Evolutionary conservation across 106 monocot genomes (phyloP).

Genomic region (Cymbidium sinense): DNA sequence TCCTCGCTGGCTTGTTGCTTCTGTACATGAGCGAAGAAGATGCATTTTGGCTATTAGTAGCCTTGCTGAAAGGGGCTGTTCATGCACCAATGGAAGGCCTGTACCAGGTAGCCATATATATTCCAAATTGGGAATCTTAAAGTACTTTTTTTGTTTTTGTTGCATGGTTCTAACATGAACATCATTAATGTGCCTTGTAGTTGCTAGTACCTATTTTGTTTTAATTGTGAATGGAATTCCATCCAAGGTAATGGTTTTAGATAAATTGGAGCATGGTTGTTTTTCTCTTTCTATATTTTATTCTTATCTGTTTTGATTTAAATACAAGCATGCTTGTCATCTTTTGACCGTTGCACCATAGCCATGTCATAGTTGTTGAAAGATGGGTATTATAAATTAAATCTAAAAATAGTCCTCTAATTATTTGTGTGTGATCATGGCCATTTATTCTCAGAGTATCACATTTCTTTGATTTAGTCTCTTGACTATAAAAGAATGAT

Average conservation of each 20-base stretch:
- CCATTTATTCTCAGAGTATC: too few relatives aligned
- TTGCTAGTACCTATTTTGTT: background rate
- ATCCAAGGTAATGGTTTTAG: background rate
- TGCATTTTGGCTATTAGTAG: constrained; percentile 99
- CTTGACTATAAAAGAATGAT: too few relatives aligned
- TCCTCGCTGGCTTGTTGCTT: constrained; percentile 81
- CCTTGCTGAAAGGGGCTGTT: constrained; percentile 93
- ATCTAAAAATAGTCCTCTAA: too few relatives aligned
- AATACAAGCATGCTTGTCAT: too few relatives aligned
- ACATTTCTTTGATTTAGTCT: too few relatives aligned
- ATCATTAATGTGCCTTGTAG: background rate
- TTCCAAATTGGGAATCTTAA: background rate
- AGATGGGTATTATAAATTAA: too few relatives aligned
- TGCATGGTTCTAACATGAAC: background rate
- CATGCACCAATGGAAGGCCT: constrained; percentile 98
- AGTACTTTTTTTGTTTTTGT: background rate
- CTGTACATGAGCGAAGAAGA: constrained; percentile 99
- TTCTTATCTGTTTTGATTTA: too few relatives aligned
- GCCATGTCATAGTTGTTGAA: too few relatives aligned
- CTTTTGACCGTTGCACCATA: too few relatives aligned
- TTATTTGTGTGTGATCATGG: too few relatives aligned
- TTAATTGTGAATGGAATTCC: too few relatives aligned
- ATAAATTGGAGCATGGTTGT: background rate
- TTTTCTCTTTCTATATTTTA: too few relatives aligned
- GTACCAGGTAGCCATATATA: constrained; percentile 53